Base-by-base conservation (phyloP, 805 yeast species). In the Danielozyma ontarioensis region DNA sequence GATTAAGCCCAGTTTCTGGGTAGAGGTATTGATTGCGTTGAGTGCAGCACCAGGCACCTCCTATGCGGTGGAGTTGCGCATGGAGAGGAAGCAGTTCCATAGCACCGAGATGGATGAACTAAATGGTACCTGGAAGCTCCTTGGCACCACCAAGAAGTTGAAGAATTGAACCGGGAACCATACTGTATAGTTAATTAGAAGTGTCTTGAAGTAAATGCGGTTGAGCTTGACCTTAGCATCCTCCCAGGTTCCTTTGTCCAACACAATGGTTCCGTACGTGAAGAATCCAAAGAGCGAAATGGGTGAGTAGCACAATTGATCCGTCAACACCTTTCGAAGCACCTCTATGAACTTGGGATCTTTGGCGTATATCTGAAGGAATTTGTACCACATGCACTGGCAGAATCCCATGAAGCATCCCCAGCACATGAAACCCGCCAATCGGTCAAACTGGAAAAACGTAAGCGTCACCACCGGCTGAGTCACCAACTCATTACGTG, bases 81-180 rank as follows among this genome's bases (percentile, higher is more conserved):
- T 77, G 0, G 95, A 87, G 31, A 90, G 63, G 62, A 83, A 89
- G 34, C 96, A 88, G 53, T 93, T 90, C 97, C 98, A 90, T 24
- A 90, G 62, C 13, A 90, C 94, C 18, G 95, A 90, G 4, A 93
- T 67, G 13, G 61, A 84, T 6, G 93, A 82, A 35, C 94, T 80
- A 55, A 93, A 90, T 0, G 97, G 96, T 4, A 90, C 95, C 57
- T 90, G 97, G 45, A 78, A 74, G 39, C 69, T 69, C 38, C 76
- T 68, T 1, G 90, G 90, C 57, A 84, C 73, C 2, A 81, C 50
- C 34, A 80, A 64, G 45, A 84, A 84, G 48, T 84, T 84, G 42
- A 83, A 63, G 41, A 84, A 78, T 47, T 84, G 94, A 14, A 83
- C 88, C 7, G 84, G 75, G 33, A 86, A 84, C 94, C 94, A 84